A percentile compares a stretch with the other conserved stretches of the same genome.
Evolutionary conservation across 768 basidiomycete species (phyloP).

Genomic region (Cystofilobasidium capitatum): DNA sequence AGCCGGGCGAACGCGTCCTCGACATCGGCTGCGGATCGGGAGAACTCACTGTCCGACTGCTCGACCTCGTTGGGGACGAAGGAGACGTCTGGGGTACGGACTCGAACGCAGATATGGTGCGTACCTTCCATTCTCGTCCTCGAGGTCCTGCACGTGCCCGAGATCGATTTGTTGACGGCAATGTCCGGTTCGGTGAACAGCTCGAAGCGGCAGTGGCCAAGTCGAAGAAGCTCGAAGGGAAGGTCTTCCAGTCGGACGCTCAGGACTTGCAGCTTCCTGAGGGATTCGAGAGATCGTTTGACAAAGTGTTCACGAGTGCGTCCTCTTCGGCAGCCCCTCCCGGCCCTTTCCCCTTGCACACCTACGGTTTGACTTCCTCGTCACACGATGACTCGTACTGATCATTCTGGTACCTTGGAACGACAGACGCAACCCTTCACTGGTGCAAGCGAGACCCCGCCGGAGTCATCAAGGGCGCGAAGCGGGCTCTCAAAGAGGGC

Average conservation of each 20-base stretch:
- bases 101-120: slow-evolving; percentile 61
- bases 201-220: slow-evolving; percentile 48
- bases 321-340: neutral
- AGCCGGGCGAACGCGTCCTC: slow-evolving; percentile 59
- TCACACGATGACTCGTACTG: neutral
- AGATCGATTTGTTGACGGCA: neutral
- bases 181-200: slow-evolving; percentile 38
- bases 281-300: slow-evolving; percentile 44
- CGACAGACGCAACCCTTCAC: slow-evolving; percentile 53
- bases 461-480: slow-evolving; percentile 55
- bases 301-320: slow-evolving; percentile 68
- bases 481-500: slow-evolving; percentile 54
- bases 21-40: slow-evolving; percentile 79
- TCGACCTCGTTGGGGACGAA: slow-evolving; percentile 45
- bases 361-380: neutral
- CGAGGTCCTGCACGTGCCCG: neutral
- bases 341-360: neutral
- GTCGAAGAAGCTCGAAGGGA: slow-evolving; percentile 41
- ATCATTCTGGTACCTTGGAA: neutral
- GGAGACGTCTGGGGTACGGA: slow-evolving; percentile 63
- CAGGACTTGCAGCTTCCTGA: slow-evolving; percentile 27
- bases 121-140: slow-evolving; percentile 25
- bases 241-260: slow-evolving; percentile 43
- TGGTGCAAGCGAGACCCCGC: slow-evolving; percentile 72
- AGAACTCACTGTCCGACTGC: slow-evolving; percentile 57